Evolutionary conservation across 176 grass and related monocot species (phyloP).

Genomic region (Dactylis glomerata): DNA sequence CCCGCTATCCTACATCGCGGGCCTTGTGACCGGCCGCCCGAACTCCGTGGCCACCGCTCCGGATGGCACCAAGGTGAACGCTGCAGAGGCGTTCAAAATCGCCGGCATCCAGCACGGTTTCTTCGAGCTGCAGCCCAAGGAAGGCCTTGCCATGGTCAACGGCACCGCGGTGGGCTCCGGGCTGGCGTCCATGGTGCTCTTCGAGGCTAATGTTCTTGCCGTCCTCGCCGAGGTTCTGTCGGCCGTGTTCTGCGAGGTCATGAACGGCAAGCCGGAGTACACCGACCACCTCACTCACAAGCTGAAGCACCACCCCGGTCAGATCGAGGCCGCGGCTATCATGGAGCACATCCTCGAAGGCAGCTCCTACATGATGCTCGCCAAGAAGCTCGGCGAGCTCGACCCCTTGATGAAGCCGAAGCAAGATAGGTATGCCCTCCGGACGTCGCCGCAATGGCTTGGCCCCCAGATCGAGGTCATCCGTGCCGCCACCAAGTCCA

Average conservation of each 20-base stretch:
- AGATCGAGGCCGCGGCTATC: slow-evolving; percentile 63
- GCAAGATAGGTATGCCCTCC: slow-evolving; percentile 60
- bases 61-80: too few relatives aligned
- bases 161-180: background rate
- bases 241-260: slow-evolving; percentile 61
- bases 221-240: background rate
- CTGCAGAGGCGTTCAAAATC: too few relatives aligned
- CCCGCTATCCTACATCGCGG: slow-evolving; percentile 77
- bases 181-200: background rate
- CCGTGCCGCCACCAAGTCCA: slow-evolving; percentile 48
- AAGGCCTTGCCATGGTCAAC: background rate
- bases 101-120: too few relatives aligned
- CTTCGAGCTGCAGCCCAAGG: background rate
- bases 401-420: slow-evolving; percentile 60
- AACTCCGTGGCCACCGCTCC: too few relatives aligned
- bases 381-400: slow-evolving; percentile 45
- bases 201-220: background rate
- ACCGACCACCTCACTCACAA: slow-evolving; percentile 84
- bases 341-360: slow-evolving; percentile 61
- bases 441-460: slow-evolving; percentile 52
- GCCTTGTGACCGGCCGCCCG: slow-evolving; percentile 62
- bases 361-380: slow-evolving; percentile 57
- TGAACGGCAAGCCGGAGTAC: slow-evolving; percentile 80
- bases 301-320: slow-evolving; percentile 70
- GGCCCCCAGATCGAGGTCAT: slow-evolving; percentile 37